Evolutionary conservation across 164 flowering plant species (phyloP).

Genomic region (Tetrastigma voinierianum): DNA sequence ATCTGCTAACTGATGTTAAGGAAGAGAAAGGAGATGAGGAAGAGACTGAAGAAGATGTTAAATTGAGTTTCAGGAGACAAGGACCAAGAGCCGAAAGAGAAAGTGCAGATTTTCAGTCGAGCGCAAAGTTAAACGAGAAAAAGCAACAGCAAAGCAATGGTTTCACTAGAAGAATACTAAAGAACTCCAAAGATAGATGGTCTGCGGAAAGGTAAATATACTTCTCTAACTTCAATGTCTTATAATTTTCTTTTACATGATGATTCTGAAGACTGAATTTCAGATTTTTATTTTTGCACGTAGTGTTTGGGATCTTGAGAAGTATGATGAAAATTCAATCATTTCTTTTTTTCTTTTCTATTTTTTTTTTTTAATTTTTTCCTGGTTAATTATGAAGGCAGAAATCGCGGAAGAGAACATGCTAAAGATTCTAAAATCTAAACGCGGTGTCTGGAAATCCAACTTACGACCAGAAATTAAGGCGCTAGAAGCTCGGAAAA

Average conservation of each 20-base stretch:
- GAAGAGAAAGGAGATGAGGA: constrained; percentile 10
- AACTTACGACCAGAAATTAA: constrained; percentile 53
- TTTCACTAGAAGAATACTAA: constrained; percentile 17
- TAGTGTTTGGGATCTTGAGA: no score
- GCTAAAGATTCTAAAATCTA: constrained; percentile 64
- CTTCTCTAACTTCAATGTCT: no score
- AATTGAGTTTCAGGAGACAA: background rate
- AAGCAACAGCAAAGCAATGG: constrained; percentile 9
- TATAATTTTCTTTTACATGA: no score
- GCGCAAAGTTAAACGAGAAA: constrained; percentile 15
- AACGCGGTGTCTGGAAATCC: constrained; percentile 62
- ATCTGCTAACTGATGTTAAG: background rate
- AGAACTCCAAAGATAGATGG: constrained; percentile 63
- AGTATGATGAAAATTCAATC: no score
- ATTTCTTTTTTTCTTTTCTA: no score
- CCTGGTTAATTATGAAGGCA: constrained; percentile 47
- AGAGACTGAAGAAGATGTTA: background rate
- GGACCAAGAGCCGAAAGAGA: background rate
- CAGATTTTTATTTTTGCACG: no score
- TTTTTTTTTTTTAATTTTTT: no score
- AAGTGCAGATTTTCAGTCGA: background rate
- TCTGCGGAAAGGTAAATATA: constrained; percentile 63
- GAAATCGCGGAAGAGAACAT: constrained; percentile 67
- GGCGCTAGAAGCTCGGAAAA: constrained; percentile 69
- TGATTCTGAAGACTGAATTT: no score